Evolutionary conservation across 2,329 filamentous ascomycete genomes (phyloP), one percentile per base, ranked within the genome.

Genomic region (Basipetospora sp.): DNA sequence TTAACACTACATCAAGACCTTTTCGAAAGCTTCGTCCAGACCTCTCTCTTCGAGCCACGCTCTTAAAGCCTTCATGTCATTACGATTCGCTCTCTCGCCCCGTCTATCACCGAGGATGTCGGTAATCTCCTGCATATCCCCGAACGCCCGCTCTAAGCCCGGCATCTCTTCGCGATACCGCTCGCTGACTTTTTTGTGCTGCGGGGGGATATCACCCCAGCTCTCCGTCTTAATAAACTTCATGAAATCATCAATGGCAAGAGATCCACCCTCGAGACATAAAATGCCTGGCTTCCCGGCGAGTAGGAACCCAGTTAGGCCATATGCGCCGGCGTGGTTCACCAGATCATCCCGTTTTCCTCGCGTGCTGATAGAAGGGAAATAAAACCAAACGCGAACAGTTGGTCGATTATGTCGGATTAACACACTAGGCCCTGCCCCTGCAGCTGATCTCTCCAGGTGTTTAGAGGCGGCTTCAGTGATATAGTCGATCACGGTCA

Each of bases 181-280:
- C 54, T 76, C 72, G 48, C 65, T 73, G 27, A 76, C 71, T 45
- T 76, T 76, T 45, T 76, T 76, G 43, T 76, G 72, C 41, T 73
- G 63, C 14, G 67, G 60, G 0, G 72, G 72, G 5, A 76, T 75
- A 49, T 76, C 71, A 0, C 69, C 65, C 72, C 72, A 76, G 38
- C 67, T 72, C 45, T 74, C 66, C 5, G 69, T 75, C 52, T 74
- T 74, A 54, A 76, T 75, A 40, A 69, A 74, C 19, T 60, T 66
- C 72, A 76, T 76, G 45, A 73, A 76, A 8, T 62, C 63, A 40
- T 76, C 71, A 2, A 76, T 62, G 18, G 56, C 49, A 6, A 46
- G 34, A 0, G 67, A 65, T 0, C 38, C 49, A 8, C 68, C 68
- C 47, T 72, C 68, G 0, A 71, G 53, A 37, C 67, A 72, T 3